A percentile compares a stretch with the other conserved stretches of the same genome.
Evolutionary conservation across 805 yeast genomes (phyloP).

Genomic region (Hanseniaspora vineae): DNA sequence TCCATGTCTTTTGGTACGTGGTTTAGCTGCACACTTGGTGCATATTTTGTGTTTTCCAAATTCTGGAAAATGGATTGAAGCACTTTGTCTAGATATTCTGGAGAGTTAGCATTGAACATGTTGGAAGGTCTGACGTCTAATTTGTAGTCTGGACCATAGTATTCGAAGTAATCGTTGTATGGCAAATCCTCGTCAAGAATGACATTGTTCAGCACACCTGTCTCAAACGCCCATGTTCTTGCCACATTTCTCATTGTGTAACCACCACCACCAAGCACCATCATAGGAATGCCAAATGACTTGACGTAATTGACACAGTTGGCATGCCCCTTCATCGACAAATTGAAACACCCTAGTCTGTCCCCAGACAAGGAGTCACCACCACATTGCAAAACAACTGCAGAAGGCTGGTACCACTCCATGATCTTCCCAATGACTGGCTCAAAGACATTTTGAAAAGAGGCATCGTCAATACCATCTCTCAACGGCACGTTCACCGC

Average conservation of each 20-base stretch:
- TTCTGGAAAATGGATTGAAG: conserved; percentile 63
- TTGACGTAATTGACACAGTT: conserved; percentile 86
- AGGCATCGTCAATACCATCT: conserved; percentile 92
- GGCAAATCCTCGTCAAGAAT: conserved; percentile 61
- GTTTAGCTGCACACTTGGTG: conserved; percentile 94
- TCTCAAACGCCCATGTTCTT: conserved; percentile 91
- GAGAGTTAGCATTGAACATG: conserved; percentile 92
- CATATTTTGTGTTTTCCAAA: conserved; percentile 81
- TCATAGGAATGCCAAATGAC: conserved; percentile 78
- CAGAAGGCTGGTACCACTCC: conserved; percentile 84
- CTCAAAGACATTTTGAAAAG: conserved; percentile 63
- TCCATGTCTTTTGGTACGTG: conserved; percentile 82
- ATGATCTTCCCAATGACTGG: conserved; percentile 84
- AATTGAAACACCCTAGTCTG: conserved; percentile 84
- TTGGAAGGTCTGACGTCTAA: conserved; percentile 90
- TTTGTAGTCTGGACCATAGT: conserved; percentile 93
- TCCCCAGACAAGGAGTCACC: conserved; percentile 94
- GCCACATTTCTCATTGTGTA: conserved; percentile 94
- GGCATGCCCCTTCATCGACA: conserved; percentile 87
- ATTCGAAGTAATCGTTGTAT: conserved; percentile 92
- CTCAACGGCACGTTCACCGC: conserved; percentile 85
- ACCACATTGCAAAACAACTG: conserved; percentile 92
- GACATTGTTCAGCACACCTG: conserved; percentile 61
- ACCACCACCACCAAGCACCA: conserved; percentile 96
- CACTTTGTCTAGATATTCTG: conserved; percentile 80